Evolutionary conservation across 805 yeast genomes (phyloP).

Genomic region (Saccharomycopsis lassenensis): DNA sequence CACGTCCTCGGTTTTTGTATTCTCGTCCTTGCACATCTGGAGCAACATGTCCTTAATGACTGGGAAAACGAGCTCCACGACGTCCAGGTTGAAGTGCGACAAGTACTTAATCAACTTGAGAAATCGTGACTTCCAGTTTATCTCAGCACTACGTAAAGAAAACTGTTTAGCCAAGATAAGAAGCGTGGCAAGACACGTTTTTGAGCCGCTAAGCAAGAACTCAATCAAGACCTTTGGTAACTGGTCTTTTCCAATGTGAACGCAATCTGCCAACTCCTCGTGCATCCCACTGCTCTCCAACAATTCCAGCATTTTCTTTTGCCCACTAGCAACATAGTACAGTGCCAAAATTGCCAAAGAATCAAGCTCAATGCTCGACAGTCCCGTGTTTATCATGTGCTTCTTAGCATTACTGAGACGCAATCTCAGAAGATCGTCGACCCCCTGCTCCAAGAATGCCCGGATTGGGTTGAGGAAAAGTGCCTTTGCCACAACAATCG

Average conservation of each 20-base stretch:
- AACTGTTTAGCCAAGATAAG: slow-evolving; percentile 2
- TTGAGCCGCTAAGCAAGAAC: background rate
- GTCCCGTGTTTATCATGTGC: no score
- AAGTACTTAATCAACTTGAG: slow-evolving; percentile 5
- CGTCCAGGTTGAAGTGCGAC: background rate
- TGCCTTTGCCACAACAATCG: no score
- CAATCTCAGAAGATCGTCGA: no score
- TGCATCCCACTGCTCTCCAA: slow-evolving; percentile 5
- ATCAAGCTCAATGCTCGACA: no score
- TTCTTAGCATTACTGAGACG: no score
- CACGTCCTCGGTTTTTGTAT: background rate
- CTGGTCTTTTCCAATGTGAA: slow-evolving; percentile 4
- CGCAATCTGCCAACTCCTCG: background rate
- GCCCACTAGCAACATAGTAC: no score
- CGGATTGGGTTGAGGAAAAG: no score
- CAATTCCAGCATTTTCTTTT: slow-evolving; percentile 1
- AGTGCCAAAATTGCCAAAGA: background rate
- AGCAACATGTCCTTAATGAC: slow-evolving; percentile 5
- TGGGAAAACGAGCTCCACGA: slow-evolving; percentile 8
- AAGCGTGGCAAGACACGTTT: background rate
- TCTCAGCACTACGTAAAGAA: background rate
- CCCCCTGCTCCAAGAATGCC: no score
- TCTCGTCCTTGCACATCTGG: background rate
- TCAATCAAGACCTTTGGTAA: slow-evolving; percentile 5
- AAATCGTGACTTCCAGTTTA: slow-evolving; percentile 4